A percentile compares a stretch with the other conserved stretches of the same genome.
These are phyloP conservation scores for Hypoxylon sp. DNA, from an alignment of 2,329 filamentous ascomycete genomes.

Conservation along the genomic window DNA sequence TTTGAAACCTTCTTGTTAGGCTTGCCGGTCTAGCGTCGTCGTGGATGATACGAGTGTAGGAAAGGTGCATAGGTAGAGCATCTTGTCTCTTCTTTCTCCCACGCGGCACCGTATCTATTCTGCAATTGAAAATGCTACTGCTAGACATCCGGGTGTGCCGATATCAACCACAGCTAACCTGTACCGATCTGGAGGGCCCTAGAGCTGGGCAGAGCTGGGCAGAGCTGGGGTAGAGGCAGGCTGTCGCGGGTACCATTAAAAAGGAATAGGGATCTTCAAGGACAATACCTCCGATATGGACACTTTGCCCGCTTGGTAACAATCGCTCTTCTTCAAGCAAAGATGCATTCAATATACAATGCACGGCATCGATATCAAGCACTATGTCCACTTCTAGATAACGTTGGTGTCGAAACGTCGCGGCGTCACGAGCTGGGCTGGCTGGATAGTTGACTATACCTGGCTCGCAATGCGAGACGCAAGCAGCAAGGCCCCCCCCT, in stretches of 20 bases:
- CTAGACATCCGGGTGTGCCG: conserved; percentile 18
- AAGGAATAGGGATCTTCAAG: conserved; percentile 13
- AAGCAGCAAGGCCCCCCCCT: conserved; percentile 14
- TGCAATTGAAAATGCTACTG: conserved; percentile 1
- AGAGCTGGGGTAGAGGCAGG: conserved; percentile 5
- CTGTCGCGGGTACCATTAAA: conserved; percentile 22
- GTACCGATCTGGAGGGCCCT: conserved; percentile 14
- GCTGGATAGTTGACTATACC: too few relatives aligned
- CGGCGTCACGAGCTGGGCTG: conserved; percentile 22
- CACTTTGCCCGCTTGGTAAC: neutral
- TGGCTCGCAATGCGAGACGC: conserved; percentile 12
- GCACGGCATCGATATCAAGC: neutral
- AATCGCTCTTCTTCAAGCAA: neutral
- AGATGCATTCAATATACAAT: neutral
- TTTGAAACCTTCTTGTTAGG: conserved; percentile 14
- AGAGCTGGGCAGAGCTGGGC: conserved; percentile 4
- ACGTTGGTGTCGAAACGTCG: conserved; percentile 9
- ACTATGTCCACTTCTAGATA: conserved; percentile 14
- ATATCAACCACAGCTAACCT: conserved; percentile 11
- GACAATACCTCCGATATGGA: conserved; percentile 1
- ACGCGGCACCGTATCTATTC: conserved; percentile 19
- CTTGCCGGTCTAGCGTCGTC: conserved; percentile 25
- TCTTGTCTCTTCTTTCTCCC: conserved; percentile 10
- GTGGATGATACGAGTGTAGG: conserved; percentile 19
- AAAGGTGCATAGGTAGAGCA: conserved; percentile 15